Base-by-base conservation (phyloP, 176 grass and related monocot species). In the Triticum monococcum region DNA sequence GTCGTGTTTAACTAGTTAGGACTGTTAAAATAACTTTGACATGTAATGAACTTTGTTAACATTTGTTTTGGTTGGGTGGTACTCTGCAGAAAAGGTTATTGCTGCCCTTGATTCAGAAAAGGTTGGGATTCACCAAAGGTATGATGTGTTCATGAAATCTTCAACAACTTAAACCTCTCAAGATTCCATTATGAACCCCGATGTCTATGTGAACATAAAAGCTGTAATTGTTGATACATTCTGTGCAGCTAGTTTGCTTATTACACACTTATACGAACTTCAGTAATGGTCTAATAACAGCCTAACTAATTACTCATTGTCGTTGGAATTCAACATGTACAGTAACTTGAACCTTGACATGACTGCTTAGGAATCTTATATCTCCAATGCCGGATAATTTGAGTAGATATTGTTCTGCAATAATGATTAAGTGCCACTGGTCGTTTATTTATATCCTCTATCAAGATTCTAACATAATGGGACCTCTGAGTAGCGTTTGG, bases 51-150 rank as follows among this genome's bases (percentile, higher is more conserved):
- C 28, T 37, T 46, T 59, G 2, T 16, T 85, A 82, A 59, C 45
- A 68, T 81, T 63, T 88, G 46, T 83, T 22, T 72, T 87, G 65
- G 25, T 82, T 90, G 57, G 70, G 18, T 68, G 41, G 36, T 69
- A 68, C 79, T 91, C 78, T 92, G 77, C 92, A 98, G 96, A 92
- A 79, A 98, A 84, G 82, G 93, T 98, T 65, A 80, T 98, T 46
- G 86, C 84, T 84, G 85, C 88, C 45, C 40, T 98, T 90, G 91
- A 98, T 96, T 78, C 90, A 57, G 92, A 85, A 76, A 98, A 98
- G 85, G 88, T 89, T 85, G 86, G 60, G 78, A 96, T 98, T 78
- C 92, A 90, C 76, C 96, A 98, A 84, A 96, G 96, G 96, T 98
- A 92, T 83, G 43, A 63, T 75, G 60, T 52, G 56, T 89, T 69